Evolutionary conservation across 495 filamentous ascomycete species (phyloP), one percentile per base, ranked within the genome.

Genomic region (Pyrenopolyporus hunteri): DNA sequence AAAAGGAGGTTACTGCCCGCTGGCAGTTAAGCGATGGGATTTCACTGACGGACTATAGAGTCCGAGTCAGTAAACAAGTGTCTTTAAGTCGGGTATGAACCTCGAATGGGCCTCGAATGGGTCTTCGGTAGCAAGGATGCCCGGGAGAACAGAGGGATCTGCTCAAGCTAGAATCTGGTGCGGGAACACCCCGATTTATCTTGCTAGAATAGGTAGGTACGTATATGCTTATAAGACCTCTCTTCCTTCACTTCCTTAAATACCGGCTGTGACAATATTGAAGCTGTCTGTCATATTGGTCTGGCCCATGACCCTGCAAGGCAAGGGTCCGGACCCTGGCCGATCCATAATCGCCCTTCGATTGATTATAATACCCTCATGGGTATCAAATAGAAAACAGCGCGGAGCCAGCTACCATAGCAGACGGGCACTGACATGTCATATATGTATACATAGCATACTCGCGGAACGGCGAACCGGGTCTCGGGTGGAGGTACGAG

Each of bases 171-270:
- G 31, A 16, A n/a, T n/a, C n/a, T n/a, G 19, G 52, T 47, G 63
- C 57, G 63, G 50, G 43, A 57, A 19, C 63, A 57, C 53, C 45
- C 57, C 57, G 60, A 60, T 60, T 60, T 65, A 65, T 65, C 28
- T 47, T 23, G 10, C 37, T 13, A 20, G 1, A 23, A 20, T 45
- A 45, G 3, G 36, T 45, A 45, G 13, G 16, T 44, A 44, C n/a
- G 22, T 44, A 44, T n/a, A n/a, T n/a, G n/a, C n/a, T n/a, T n/a
- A n/a, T n/a, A n/a, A n/a, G n/a, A n/a, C n/a, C n/a, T n/a, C n/a
- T n/a, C n/a, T n/a, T n/a, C n/a, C n/a, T n/a, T n/a, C n/a, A n/a
- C n/a, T n/a, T n/a, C n/a, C n/a, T n/a, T n/a, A n/a, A n/a, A n/a
- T n/a, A n/a, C n/a, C n/a, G n/a, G n/a, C n/a, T n/a, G n/a, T n/a